A percentile compares a stretch with the other conserved stretches of the same genome.
Conservation (phyloP, 1,284 basidiomycete species). For the Amylostereum areolatum region DNA sequence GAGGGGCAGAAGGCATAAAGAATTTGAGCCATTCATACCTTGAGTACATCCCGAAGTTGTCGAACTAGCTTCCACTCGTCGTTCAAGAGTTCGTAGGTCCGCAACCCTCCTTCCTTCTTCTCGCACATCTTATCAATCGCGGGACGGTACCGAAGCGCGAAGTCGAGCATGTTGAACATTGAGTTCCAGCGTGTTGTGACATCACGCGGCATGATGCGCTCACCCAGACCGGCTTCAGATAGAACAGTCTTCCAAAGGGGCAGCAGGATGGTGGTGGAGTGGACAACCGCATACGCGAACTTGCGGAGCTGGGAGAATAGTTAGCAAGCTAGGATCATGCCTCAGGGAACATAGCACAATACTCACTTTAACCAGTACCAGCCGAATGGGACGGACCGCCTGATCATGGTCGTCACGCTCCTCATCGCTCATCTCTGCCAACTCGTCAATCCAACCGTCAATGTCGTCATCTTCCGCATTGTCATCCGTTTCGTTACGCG, state of each 20-base stretch:
- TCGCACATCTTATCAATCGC: conserved; percentile 15
- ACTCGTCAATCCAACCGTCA: neutral
- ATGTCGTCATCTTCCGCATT: neutral
- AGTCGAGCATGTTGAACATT: conserved; percentile 25
- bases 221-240: conserved; percentile 11
- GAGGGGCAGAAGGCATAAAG: neutral
- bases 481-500: neutral
- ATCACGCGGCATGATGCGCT: conserved; percentile 22
- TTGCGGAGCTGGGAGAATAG: conserved; percentile 20
- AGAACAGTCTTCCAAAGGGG: conserved; percentile 22
- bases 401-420: conserved; percentile 5
- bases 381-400: conserved; percentile 7
- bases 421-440: conserved; percentile 2
- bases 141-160: conserved; percentile 16
- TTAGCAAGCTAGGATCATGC: neutral
- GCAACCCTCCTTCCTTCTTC: neutral
- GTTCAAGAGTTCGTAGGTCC: conserved; percentile 10
- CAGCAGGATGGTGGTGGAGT: conserved; percentile 26
- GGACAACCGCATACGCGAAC: conserved; percentile 20
- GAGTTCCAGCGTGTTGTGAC: conserved; percentile 30
- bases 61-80: conserved; percentile 17
- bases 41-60: too few relatives aligned
- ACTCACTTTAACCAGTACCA: conserved; percentile 14
- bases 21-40: conserved; percentile 20
- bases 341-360: neutral